A percentile compares a stretch with the other conserved stretches of the same genome.
phyloP scores from a whole-genome alignment of 352 stramenopile species.

The Globisporangium abappressorium region DNA sequence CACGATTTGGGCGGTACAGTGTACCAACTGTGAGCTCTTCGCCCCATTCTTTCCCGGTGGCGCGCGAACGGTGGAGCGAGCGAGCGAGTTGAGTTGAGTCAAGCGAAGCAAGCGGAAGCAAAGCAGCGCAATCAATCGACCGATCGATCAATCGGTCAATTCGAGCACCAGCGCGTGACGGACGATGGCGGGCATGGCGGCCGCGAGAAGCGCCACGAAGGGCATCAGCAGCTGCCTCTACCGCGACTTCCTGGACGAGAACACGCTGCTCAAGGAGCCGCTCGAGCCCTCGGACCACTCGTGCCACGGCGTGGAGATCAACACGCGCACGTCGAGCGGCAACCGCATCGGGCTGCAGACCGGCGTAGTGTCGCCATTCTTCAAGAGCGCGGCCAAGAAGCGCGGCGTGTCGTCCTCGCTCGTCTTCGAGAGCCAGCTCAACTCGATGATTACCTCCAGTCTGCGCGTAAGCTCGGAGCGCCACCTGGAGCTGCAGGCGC shows the following conservation, averaged over 20 bases:
- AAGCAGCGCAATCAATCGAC: slow-evolving; percentile 6
- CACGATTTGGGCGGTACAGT: background rate
- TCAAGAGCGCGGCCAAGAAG: slow-evolving; percentile 68
- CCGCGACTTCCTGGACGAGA: slow-evolving; percentile 59
- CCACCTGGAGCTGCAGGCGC: slow-evolving; percentile 61
- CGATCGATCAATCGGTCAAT: background rate
- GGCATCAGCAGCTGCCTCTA: slow-evolving; percentile 67
- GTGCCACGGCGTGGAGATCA: slow-evolving; percentile 48
- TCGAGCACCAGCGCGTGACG: background rate
- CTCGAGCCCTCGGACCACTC: slow-evolving; percentile 44
- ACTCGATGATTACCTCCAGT: slow-evolving; percentile 61
- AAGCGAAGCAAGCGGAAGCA: slow-evolving; percentile 1
- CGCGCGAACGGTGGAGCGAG: background rate
- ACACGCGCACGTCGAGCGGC: slow-evolving; percentile 50
- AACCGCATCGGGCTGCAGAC: slow-evolving; percentile 52
- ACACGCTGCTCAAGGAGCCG: slow-evolving; percentile 40
- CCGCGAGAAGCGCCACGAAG: slow-evolving; percentile 29
- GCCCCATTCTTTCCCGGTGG: slow-evolving; percentile 2
- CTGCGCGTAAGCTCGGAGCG: slow-evolving; percentile 68
- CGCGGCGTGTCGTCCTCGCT: slow-evolving; percentile 60
- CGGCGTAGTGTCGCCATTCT: slow-evolving; percentile 62
- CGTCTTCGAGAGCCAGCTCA: slow-evolving; percentile 62
- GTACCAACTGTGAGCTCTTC: background rate
- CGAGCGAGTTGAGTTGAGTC: background rate
- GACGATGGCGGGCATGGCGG: slow-evolving; percentile 8